phyloP scores from a whole-genome alignment of 2,329 filamentous ascomycete genomes.

The Botrytis byssoidea region DNA sequence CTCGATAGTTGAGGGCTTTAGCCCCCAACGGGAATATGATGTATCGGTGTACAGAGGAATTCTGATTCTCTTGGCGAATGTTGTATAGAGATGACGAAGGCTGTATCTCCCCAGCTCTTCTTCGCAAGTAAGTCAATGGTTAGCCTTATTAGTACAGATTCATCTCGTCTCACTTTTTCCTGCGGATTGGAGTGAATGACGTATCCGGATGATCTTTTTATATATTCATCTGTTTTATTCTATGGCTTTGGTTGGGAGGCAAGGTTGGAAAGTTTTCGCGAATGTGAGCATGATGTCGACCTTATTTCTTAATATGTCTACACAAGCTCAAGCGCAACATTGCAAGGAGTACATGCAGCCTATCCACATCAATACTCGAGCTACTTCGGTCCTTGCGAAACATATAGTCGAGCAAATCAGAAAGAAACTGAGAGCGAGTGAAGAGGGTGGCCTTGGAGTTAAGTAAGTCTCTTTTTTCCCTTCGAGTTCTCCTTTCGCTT shows the following conservation, averaged over 20 bases:
- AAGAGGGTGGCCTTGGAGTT: background rate
- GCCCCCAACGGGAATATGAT: constrained; percentile 2
- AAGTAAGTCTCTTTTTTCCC: constrained; percentile 11
- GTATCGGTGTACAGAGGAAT: constrained; percentile 15
- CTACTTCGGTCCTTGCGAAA: background rate
- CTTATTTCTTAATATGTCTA: background rate
- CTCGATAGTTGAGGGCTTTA: constrained; percentile 10
- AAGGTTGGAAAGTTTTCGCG: background rate
- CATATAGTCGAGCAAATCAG: background rate
- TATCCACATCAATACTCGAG: background rate
- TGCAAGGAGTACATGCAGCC: background rate
- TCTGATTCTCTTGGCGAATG: background rate
- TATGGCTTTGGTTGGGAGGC: background rate
- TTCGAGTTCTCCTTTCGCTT: background rate
- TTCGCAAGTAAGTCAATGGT: constrained; percentile 10
- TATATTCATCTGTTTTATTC: background rate
- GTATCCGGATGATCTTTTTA: constrained; percentile 4
- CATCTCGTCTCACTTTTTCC: background rate
- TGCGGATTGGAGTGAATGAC: background rate
- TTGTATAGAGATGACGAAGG: background rate
- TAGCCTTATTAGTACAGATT: constrained; percentile 6
- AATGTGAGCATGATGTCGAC: background rate
- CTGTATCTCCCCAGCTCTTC: background rate
- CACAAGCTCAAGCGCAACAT: background rate
- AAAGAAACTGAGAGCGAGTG: background rate